phyloP scores from a whole-genome alignment of 1,139 yeast species.

The Protomyces gravidus region DNA sequence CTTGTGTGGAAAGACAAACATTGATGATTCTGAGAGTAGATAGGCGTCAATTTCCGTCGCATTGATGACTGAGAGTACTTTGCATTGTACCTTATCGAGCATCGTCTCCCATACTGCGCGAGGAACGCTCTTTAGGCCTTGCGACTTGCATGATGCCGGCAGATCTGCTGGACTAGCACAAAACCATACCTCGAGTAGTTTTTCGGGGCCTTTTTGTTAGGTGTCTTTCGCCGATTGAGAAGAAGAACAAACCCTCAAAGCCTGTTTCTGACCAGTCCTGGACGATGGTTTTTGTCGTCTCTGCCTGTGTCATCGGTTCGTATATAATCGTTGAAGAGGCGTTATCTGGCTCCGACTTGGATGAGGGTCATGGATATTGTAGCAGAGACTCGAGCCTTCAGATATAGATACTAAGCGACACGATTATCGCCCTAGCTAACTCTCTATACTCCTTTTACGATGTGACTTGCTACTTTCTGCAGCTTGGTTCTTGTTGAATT shows the following conservation, averaged over 20 bases:
- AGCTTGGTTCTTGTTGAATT: no score
- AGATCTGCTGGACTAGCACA: conserved; percentile 48
- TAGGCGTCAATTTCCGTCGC: conserved; percentile 71
- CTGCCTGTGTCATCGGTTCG: not conserved
- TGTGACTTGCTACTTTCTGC: not conserved
- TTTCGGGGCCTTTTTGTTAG: conserved; percentile 68
- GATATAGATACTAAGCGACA: not conserved
- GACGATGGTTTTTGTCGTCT: conserved; percentile 21
- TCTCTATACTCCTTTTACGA: not conserved
- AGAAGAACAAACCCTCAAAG: conserved; percentile 5
- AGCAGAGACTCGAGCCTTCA: not conserved
- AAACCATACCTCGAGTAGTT: conserved; percentile 86
- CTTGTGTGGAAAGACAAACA: conserved; percentile 84
- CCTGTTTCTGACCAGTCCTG: conserved; percentile 29
- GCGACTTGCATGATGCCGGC: conserved; percentile 38
- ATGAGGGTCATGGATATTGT: not conserved
- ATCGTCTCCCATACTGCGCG: conserved; percentile 65
- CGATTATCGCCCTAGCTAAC: not conserved
- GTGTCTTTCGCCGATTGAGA: no score
- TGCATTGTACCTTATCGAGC: conserved; percentile 80
- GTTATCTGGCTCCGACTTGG: not conserved
- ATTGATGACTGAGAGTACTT: conserved; percentile 74
- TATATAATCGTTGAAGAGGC: not conserved
- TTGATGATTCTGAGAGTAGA: conserved; percentile 79
- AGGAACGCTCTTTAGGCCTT: conserved; percentile 59